Percentiles rank a stretch among this genome's conserved stretches.
phyloP scores from a whole-genome alignment of 2,329 filamentous ascomycete species.

The Fusarium gaditjirri region DNA sequence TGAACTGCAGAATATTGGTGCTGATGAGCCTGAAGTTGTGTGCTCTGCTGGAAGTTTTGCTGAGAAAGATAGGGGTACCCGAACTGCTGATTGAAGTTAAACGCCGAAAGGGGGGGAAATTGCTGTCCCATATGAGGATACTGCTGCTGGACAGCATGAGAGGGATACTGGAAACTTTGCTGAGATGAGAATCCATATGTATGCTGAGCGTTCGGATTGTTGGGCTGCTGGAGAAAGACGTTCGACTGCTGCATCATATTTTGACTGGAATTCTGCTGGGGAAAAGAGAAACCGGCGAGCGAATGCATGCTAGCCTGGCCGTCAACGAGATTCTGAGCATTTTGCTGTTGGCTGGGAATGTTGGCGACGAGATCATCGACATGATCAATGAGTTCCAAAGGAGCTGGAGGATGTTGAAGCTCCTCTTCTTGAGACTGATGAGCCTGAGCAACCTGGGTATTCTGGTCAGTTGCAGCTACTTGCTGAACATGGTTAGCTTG shows the following conservation, averaged over 20 bases:
- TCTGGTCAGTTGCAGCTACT: not conserved
- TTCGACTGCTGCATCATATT: not conserved
- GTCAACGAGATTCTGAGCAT: not conserved
- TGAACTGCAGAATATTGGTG: not conserved
- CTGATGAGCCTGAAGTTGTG: not conserved
- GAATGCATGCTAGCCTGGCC: not conserved
- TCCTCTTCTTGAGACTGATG: not conserved
- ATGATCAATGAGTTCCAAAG: not conserved
- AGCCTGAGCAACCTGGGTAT: not conserved
- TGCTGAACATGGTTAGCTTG: not conserved
- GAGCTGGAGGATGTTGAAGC: not conserved
- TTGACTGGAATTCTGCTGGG: not conserved
- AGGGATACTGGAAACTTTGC: not conserved
- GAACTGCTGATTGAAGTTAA: not conserved
- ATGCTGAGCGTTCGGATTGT: not conserved
- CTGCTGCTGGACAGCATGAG: not conserved
- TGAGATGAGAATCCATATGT: not conserved
- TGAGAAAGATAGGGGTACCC: not conserved
- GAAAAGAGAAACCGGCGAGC: not conserved
- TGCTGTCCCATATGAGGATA: not conserved
- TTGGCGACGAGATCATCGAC: not conserved
- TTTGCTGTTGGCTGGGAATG: not conserved
- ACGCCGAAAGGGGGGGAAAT: not conserved
- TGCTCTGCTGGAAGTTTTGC: not conserved
- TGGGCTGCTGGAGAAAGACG: not conserved